Evolutionary conservation across 169 alveolate species (phyloP), one percentile per base, ranked within the genome.

Genomic region (Cystoisospora suis): DNA sequence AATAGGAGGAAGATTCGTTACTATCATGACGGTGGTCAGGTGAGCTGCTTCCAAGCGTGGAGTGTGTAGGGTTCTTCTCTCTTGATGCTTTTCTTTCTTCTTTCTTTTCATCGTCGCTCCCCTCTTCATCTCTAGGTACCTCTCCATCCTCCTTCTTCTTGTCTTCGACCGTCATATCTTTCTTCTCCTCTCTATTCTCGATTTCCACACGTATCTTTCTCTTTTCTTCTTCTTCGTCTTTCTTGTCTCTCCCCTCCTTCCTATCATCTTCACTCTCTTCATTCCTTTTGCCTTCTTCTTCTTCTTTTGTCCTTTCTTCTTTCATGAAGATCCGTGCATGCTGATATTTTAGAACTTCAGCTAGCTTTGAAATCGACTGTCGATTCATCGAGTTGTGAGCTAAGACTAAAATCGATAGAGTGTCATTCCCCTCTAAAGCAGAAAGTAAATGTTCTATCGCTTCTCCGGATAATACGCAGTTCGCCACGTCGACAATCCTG

Each of bases 401-500:
- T 34, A 72, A 56, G 20, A 72, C 83, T 7, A 72, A 56, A 9
- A 72, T 32, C 38, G 83, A 23, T 9, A 72, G 83, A 7, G 83
- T 38, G 12, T 46, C 42, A 56, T 72, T 72, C 34, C 3, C 83
- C 56, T 34, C 83, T 34, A 72, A 34, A 9, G 83, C 83, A 6
- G 83, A n/a, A 4, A 56, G 34, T 29, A 72, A 56, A 2, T 72
- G 56, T n/a, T 72, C 53, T 38, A 72, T 53, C 9, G 83, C 83
- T 34, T 32, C 83, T 46, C 56, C 32, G 32, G 49, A 9, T 34
- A 72, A 56, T 53, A 72, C 32, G 83, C 83, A 72, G 83, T 40
- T 72, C 58, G 83, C 83, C 15, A 72, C 34, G 56, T 72, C 83
- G 36, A 72, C 58, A 2, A 72, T 72, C 27, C 83, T 72, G 83